A percentile compares a stretch with the other conserved stretches of the same genome.
phyloP scores from a whole-genome alignment of 371 early-diverging fungal genomes.

The Nematocida displodere region DNA sequence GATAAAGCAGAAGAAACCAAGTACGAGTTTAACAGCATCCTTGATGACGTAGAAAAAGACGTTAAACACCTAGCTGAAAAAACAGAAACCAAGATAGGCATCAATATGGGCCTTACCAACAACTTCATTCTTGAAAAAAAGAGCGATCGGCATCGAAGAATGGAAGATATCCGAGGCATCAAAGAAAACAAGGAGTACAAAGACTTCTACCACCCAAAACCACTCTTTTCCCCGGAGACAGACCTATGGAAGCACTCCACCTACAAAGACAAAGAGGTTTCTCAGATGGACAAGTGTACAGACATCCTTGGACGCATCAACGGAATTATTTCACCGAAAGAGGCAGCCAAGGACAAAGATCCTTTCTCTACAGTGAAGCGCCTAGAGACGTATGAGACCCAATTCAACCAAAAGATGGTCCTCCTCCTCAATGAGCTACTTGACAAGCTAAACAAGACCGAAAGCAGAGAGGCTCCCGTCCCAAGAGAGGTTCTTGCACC shows the following conservation, averaged over 20 bases:
- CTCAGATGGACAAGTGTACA: slow-evolving; percentile 14
- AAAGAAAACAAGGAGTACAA: not conserved
- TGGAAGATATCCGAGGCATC: slow-evolving; percentile 32
- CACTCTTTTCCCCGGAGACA: not conserved
- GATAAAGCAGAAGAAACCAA: slow-evolving; percentile 12
- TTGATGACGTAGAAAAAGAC: slow-evolving; percentile 22
- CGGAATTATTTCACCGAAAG: slow-evolving; percentile 9
- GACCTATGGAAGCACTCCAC: no score
- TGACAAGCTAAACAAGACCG: slow-evolving; percentile 9
- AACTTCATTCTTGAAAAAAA: slow-evolving; percentile 15
- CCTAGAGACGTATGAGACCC: slow-evolving; percentile 21
- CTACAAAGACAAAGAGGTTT: not conserved
- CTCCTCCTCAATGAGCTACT: slow-evolving; percentile 28
- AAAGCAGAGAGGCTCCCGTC: not conserved
- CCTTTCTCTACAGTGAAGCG: not conserved
- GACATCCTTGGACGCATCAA: slow-evolving; percentile 16
- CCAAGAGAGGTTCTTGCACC: not conserved
- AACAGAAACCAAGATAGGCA: slow-evolving; percentile 7
- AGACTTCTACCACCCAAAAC: not conserved
- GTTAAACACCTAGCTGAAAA: slow-evolving; percentile 20
- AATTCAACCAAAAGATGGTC: slow-evolving; percentile 40
- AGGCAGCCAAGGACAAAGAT: not conserved
- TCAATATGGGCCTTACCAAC: slow-evolving; percentile 22
- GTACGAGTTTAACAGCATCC: slow-evolving; percentile 47
- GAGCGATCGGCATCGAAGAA: slow-evolving; percentile 10